These are phyloP conservation scores for Penicillium brevicompactum DNA, from an alignment of 2,329 filamentous ascomycete species.

Conservation along the genomic window DNA sequence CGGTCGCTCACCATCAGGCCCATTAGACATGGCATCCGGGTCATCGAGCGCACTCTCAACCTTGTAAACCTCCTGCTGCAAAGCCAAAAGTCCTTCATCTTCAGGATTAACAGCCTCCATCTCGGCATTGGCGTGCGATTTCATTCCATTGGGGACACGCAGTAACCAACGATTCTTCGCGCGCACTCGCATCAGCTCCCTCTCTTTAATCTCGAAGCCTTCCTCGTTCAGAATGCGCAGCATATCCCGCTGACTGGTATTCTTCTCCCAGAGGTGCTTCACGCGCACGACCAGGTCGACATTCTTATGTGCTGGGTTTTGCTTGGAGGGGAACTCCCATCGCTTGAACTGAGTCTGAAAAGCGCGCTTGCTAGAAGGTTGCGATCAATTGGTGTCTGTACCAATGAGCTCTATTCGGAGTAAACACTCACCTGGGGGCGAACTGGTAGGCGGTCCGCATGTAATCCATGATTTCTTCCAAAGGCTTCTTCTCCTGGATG, in stretches of 20 bases:
- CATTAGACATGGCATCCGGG: constrained; percentile 27
- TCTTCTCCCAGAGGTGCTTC: constrained; percentile 76
- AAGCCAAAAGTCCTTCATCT: constrained; percentile 40
- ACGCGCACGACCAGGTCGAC: constrained; percentile 67
- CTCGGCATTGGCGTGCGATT: constrained; percentile 39
- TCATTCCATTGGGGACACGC: constrained; percentile 62
- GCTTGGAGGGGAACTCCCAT: constrained; percentile 78
- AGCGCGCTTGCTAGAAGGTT: constrained; percentile 62
- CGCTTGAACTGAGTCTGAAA: constrained; percentile 75
- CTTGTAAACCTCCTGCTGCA: constrained; percentile 45
- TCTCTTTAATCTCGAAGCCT: constrained; percentile 71
- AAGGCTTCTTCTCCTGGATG: constrained; percentile 71
- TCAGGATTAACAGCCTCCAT: constrained; percentile 30
- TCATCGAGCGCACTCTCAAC: constrained; percentile 31
- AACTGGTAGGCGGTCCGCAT: constrained; percentile 68
- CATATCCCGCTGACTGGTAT: constrained; percentile 73
- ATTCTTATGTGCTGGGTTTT: constrained; percentile 72
- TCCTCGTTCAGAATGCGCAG: constrained; percentile 68
- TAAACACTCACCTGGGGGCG: constrained; percentile 63
- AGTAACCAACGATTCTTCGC: constrained; percentile 69
- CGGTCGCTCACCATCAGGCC: constrained; percentile 19
- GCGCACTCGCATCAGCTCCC: constrained; percentile 70
- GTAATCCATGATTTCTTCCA: constrained; percentile 74
- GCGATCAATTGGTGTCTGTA: constrained; percentile 2
- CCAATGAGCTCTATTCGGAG: background rate